These are phyloP conservation scores for Cytospora schulzeri DNA, from an alignment of 2,329 filamentous ascomycete genomes.

Conservation along the genomic window DNA sequence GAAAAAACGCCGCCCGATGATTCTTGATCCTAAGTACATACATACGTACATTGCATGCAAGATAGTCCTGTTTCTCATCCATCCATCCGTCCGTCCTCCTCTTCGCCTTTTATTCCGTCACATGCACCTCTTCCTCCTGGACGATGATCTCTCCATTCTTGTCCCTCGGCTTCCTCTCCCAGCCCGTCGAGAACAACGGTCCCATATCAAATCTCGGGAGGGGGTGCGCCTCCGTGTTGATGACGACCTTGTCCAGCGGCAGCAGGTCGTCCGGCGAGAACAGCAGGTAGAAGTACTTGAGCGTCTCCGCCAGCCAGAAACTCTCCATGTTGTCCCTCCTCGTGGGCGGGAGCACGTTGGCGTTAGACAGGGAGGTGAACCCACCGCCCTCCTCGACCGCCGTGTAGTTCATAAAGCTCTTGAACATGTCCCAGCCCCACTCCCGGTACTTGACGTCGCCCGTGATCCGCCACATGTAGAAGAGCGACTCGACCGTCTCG, in stretches of 20 bases:
- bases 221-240: constrained; percentile 95
- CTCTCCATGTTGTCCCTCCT: constrained; percentile 94
- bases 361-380: constrained; percentile 80
- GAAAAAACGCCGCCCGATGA: constrained; percentile 21
- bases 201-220: constrained; percentile 85
- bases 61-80: neutral
- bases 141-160: constrained; percentile 43
- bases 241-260: constrained; percentile 82
- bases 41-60: neutral
- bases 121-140: neutral
- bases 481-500: constrained; percentile 93
- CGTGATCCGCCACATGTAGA: constrained; percentile 99
- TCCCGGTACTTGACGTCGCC: constrained; percentile 85
- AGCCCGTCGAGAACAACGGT: constrained; percentile 76
- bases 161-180: constrained; percentile 69
- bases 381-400: constrained; percentile 76
- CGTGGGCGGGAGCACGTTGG: constrained; percentile 69
- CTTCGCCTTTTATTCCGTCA: neutral
- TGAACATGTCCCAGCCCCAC: constrained; percentile 99
- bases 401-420: constrained; percentile 84
- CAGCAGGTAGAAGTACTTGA: constrained; percentile 96
- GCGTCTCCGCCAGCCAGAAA: constrained; percentile 97
- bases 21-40: neutral
- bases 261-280: constrained; percentile 84
- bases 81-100: constrained; percentile 2